Evolutionary conservation across 176 grass and related monocot species (phyloP).

Genomic region (Oryza nivara): DNA sequence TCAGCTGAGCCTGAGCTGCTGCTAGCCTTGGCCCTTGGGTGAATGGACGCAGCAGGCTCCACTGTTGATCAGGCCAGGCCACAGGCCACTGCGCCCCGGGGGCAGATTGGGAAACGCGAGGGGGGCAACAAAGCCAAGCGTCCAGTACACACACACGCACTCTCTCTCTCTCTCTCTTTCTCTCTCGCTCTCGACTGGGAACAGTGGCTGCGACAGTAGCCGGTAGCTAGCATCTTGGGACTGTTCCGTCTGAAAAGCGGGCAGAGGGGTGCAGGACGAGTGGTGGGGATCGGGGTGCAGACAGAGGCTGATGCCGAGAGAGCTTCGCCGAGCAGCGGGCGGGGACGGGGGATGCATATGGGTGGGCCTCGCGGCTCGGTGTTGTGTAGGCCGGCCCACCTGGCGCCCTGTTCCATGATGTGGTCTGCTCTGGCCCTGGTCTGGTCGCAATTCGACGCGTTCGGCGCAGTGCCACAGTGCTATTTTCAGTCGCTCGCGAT

Average conservation of each 20-base stretch:
- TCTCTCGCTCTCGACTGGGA: slow-evolving; percentile 1
- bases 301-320: neutral
- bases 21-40: neutral
- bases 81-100: neutral
- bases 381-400: neutral
- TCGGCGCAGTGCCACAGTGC: slow-evolving; percentile 1
- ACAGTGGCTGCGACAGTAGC: slow-evolving; percentile 35
- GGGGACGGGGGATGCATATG: neutral
- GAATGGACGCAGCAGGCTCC: neutral
- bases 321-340: neutral
- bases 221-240: slow-evolving; percentile 33
- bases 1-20: neutral
- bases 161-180: neutral
- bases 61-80: neutral
- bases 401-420: slow-evolving; percentile 19
- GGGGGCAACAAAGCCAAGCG: slow-evolving; percentile 22
- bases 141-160: neutral
- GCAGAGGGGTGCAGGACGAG: slow-evolving; percentile 40
- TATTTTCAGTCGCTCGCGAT: neutral
- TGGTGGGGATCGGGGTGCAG: slow-evolving; percentile 31
- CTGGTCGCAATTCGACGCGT: slow-evolving; percentile 21
- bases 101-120: slow-evolving; percentile 47
- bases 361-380: slow-evolving; percentile 2
- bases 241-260: slow-evolving; percentile 64
- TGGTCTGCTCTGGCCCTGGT: slow-evolving; percentile 20